phyloP scores from a whole-genome alignment of 31 red algal genomes.

The Porphyra umbilicalis region DNA sequence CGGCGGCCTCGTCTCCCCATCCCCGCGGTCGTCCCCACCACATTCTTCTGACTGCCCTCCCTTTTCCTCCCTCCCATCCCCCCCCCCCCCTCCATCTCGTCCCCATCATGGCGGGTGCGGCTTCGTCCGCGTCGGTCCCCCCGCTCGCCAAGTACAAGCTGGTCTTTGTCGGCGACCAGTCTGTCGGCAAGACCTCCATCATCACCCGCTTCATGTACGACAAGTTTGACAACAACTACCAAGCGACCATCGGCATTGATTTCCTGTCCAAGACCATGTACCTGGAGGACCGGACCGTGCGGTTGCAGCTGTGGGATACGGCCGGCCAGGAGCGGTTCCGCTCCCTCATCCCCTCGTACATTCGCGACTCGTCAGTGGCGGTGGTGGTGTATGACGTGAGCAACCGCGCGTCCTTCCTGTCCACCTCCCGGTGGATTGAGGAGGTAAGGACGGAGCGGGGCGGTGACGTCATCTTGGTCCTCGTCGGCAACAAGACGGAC shows the following conservation, averaged over 20 bases:
- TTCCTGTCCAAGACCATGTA: slow-evolving; percentile 99
- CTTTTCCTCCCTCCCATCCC: neutral
- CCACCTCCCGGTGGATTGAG: slow-evolving; percentile 95
- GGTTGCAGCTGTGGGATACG: slow-evolving; percentile 98
- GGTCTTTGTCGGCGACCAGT: slow-evolving; percentile 95
- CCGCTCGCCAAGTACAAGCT: slow-evolving; percentile 98
- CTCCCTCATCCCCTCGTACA: slow-evolving; percentile 98
- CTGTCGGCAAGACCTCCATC: slow-evolving; percentile 95
- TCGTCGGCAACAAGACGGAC: slow-evolving; percentile 97
- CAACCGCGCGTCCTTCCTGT: slow-evolving; percentile 89
- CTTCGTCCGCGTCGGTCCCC: slow-evolving; percentile 47
- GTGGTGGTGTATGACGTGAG: slow-evolving; percentile 98
- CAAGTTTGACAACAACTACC: slow-evolving; percentile 99
- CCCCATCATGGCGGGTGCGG: slow-evolving; percentile 27
- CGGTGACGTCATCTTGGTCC: slow-evolving; percentile 92
- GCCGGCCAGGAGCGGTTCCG: slow-evolving; percentile 99
- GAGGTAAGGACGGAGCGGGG: slow-evolving; percentile 95
- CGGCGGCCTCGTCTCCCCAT: too few relatives aligned
- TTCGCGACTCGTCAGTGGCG: slow-evolving; percentile 96
- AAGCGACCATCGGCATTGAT: slow-evolving; percentile 99
- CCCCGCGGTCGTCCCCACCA: too few relatives aligned
- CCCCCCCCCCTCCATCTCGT: neutral
- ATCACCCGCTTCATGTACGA: slow-evolving; percentile 99
- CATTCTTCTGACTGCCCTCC: too few relatives aligned
- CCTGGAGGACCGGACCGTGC: slow-evolving; percentile 98